Base-by-base conservation (phyloP, 192 early-diverging fungal genomes). In the Gryganskiella cystojenkinii region DNA sequence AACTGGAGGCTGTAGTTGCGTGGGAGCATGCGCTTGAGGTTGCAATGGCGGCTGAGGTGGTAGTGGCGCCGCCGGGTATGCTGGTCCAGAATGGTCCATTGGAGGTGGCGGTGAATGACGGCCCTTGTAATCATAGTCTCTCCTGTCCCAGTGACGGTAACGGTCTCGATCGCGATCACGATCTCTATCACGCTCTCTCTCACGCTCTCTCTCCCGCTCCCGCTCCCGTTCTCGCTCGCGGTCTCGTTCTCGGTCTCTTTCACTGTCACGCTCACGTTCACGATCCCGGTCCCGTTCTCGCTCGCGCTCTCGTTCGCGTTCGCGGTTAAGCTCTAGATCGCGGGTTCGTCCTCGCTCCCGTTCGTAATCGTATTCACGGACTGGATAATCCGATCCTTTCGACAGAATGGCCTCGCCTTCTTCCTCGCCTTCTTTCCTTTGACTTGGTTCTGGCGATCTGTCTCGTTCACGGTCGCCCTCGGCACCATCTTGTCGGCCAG, bases 351-450 rank as follows among this genome's bases (percentile, higher is more conserved):
- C 57, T 19, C 62, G 45, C 25, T 61, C 67, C 19, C 58, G 56
- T 37, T 68, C 59, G 33, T 61, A 61, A 24, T 66, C 62, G 55
- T 73, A 64, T 0, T 66, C 71, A 10, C 56, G 63, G 19, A 56
- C 50, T 8, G 35, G 47, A 19, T 63, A 66, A 14, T 69, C 67
- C 20, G 59, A 58, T 42, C 43, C 63, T 46, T 70, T 70, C 19
- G 57, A 42, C 3, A 67, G 42, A 24, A 14, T 66, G n/a, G 64
- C 28, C 10, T 78, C 74, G 30, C 54, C 60, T n/a, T 64, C 74
- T 22, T 68, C 74, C 13, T 78, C 74, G 1, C 74, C 74, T 45
- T 68, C 65, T 27, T 63, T 60, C 72, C 72, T 67, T 0, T 56
- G 72, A 50, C 37, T 22, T 34, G 34, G 24, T 11, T 25, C 19